A percentile compares a stretch with the other conserved stretches of the same genome.
phyloP scores from a whole-genome alignment of 2,329 filamentous ascomycete species.

The Lachnellula arida region DNA sequence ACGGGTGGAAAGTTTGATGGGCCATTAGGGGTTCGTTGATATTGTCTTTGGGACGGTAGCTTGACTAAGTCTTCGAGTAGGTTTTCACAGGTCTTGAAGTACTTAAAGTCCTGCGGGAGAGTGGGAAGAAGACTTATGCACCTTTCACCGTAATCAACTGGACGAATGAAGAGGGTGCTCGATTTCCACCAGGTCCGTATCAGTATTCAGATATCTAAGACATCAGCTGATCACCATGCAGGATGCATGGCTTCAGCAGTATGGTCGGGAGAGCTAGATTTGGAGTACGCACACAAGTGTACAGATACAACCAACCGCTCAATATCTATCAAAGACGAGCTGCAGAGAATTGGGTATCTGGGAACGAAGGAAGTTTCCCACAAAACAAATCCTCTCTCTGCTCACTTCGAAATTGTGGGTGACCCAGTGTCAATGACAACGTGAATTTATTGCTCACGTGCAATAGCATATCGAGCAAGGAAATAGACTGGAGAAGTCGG shows the following conservation, averaged over 20 bases:
- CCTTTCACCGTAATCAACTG: slow-evolving; percentile 46
- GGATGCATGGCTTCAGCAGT: slow-evolving; percentile 70
- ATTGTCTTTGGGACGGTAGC: not conserved
- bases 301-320: slow-evolving; percentile 51
- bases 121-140: slow-evolving; percentile 60
- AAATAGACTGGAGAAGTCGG: slow-evolving; percentile 60
- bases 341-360: slow-evolving; percentile 65
- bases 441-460: not conserved
- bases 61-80: not conserved
- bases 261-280: slow-evolving; percentile 62
- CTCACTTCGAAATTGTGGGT: slow-evolving; percentile 63
- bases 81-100: slow-evolving; percentile 62
- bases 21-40: slow-evolving; percentile 58
- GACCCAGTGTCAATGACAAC: not conserved
- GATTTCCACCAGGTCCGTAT: slow-evolving; percentile 45
- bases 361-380: slow-evolving; percentile 52
- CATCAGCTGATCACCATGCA: slow-evolving; percentile 42
- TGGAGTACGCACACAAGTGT: slow-evolving; percentile 55
- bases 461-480: slow-evolving; percentile 67
- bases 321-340: slow-evolving; percentile 39
- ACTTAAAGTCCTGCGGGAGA: slow-evolving; percentile 61
- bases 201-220: not conserved
- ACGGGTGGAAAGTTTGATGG: slow-evolving; percentile 70
- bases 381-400: slow-evolving; percentile 57
- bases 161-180: slow-evolving; percentile 63